Evolutionary conservation across 1,284 basidiomycete genomes (phyloP), one percentile per base, ranked within the genome.

Genomic region (Athelia psychrophila): DNA sequence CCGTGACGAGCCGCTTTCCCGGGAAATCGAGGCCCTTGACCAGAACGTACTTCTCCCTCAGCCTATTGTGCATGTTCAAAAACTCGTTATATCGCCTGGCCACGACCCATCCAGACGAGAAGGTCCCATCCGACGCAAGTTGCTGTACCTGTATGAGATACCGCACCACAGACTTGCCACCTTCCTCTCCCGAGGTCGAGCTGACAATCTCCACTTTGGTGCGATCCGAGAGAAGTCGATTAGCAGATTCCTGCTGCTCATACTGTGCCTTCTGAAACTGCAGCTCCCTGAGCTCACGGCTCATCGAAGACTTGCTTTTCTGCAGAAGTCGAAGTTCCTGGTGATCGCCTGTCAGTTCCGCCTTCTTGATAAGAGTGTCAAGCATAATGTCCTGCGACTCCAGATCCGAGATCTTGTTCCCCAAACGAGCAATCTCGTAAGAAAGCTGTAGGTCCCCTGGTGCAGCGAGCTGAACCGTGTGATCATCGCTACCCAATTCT

Each of bases 11-110:
- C n/a, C 87, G 83, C 68, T 97, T 97, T 0, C 91, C 89, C 1
- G 95, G 95, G 58, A 98, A 90, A 56, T 96, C 93, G 48, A 95
- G 70, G 51, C 76, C 78, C 53, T 83, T 78, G 20, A 92, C 86
- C 8, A 81, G 62, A 1, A 71, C 68, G 63, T 90, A 88, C 48
- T 82, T 80, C 49, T 95, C 92, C 53, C 84, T 83, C 46, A 99
- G 71, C 52, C 86, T 84, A 58, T 86, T 88, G 65, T 98, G 92
- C 77, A 98, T 86, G 49, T 81, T 84, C 61, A 89, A 81, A 67
- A 99, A 99, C 65, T 98, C 95, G 66, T 93, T 97, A 67, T 97
- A 99, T 54, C 96, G 76, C 57, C 95, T 76, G 3, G 92, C 87
- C 2, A 98, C 88, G 23, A 94, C 86, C 96, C 96, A 98, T 2